Conservation (phyloP, 495 filamentous ascomycete genomes). For the Bombardia bombarda region DNA sequence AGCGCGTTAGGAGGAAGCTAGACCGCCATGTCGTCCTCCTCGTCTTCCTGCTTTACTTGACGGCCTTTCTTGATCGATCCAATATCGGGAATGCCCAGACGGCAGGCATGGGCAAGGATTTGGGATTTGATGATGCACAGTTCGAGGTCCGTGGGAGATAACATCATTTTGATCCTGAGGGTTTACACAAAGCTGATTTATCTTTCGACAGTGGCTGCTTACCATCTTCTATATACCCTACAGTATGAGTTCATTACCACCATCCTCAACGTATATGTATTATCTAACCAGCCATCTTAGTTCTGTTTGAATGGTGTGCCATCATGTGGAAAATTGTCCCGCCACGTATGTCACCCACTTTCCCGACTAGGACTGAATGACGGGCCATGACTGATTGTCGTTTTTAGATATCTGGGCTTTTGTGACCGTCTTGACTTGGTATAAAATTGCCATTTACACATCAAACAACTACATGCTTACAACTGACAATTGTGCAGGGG, state of each 20-base stretch:
- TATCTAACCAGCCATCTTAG: no score
- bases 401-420: constrained; percentile 32
- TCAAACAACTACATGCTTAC: no score
- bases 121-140: constrained; percentile 31
- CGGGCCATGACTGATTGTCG: constrained; percentile 22
- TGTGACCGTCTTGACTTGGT: constrained; percentile 13
- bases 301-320: constrained; percentile 64
- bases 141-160: no score
- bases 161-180: constrained; percentile 4
- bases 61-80: constrained; percentile 61
- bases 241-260: constrained; percentile 19
- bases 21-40: constrained; percentile 46
- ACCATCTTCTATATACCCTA: constrained; percentile 72
- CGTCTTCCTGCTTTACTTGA: constrained; percentile 48
- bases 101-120: constrained; percentile 36
- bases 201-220: constrained; percentile 66
- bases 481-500: no score
- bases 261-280: no score
- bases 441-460: constrained; percentile 8
- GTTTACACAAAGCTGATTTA: no score
- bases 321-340: no score
- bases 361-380: neutral
- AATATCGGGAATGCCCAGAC: constrained; percentile 63
- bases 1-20: no score
- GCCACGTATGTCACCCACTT: constrained; percentile 55